phyloP scores from a whole-genome alignment of 1,284 basidiomycete species.

The Bondarzewia mesenterica region DNA sequence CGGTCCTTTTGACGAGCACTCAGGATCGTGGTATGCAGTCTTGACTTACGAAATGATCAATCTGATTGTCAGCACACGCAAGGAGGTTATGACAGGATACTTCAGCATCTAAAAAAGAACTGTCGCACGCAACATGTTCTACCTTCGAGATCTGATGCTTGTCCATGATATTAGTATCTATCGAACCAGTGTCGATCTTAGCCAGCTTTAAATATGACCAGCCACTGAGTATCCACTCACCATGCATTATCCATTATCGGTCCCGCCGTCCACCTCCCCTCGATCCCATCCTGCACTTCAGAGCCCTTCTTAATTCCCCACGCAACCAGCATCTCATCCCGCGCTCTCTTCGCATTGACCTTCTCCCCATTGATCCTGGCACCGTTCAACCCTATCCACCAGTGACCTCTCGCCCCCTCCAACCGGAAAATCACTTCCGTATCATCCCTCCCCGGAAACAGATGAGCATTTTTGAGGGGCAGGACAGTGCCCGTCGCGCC shows the following conservation, averaged over 20 bases:
- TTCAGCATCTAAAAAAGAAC: no score
- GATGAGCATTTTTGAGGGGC: conserved; percentile 23
- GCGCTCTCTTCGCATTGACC: conserved; percentile 13
- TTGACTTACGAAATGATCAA: no score
- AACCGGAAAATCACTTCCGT: conserved; percentile 31
- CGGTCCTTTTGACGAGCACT: no score
- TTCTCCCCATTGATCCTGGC: conserved; percentile 27
- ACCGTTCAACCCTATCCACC: conserved; percentile 28
- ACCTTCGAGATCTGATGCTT: no score
- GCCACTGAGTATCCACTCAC: background rate
- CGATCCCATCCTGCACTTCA: conserved; percentile 10
- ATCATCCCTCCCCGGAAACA: conserved; percentile 26
- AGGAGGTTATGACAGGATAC: no score
- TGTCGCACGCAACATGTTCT: no score
- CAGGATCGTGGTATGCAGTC: no score
- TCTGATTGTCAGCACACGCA: no score
- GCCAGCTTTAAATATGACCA: no score
- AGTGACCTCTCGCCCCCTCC: conserved; percentile 30
- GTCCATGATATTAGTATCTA: no score
- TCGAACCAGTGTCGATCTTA: no score
- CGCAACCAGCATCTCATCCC: conserved; percentile 15
- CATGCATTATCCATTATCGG: conserved; percentile 10
- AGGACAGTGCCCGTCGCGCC: conserved; percentile 25
- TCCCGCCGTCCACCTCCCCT: conserved; percentile 12
- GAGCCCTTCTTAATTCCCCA: conserved; percentile 13